phyloP scores from a whole-genome alignment of 2,329 filamentous ascomycete species.

The Fusarium sp. region DNA sequence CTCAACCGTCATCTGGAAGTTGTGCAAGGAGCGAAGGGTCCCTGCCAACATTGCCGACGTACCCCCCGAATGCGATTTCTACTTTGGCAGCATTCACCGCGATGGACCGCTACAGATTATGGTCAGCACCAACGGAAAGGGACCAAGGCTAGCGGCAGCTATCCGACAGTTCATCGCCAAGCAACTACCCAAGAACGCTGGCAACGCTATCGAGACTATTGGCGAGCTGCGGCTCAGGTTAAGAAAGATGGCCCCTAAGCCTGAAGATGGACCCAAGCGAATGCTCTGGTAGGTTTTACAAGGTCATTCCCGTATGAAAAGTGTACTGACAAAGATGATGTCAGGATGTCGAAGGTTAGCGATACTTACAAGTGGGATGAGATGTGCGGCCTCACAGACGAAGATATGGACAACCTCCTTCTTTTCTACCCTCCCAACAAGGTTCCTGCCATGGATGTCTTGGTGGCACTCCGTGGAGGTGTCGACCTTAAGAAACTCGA shows the following conservation, averaged over 20 bases:
- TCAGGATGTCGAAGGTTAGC: slow-evolving; percentile 91
- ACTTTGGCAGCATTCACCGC: slow-evolving; percentile 95
- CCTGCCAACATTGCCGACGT: slow-evolving; percentile 98
- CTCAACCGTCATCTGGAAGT: slow-evolving; percentile 91
- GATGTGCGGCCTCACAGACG: slow-evolving; percentile 82
- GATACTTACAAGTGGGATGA: slow-evolving; percentile 88
- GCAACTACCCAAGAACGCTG: slow-evolving; percentile 81
- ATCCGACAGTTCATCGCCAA: slow-evolving; percentile 85
- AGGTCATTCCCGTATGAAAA: too few relatives aligned
- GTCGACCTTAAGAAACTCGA: slow-evolving; percentile 61
- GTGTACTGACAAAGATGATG: slow-evolving; percentile 13
- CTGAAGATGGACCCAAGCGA: slow-evolving; percentile 82
- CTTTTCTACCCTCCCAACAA: slow-evolving; percentile 74
- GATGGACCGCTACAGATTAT: slow-evolving; percentile 97
- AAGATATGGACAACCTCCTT: slow-evolving; percentile 87
- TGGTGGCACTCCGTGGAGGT: slow-evolving; percentile 67
- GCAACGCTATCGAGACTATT: slow-evolving; percentile 86
- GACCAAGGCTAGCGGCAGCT: slow-evolving; percentile 88
- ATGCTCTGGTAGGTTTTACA: slow-evolving; percentile 82
- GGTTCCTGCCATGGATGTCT: slow-evolving; percentile 67
- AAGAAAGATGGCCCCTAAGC: slow-evolving; percentile 78
- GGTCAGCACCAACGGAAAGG: slow-evolving; percentile 98
- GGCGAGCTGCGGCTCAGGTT: slow-evolving; percentile 84
- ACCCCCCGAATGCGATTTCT: slow-evolving; percentile 96
- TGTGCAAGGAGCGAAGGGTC: slow-evolving; percentile 87